Evolutionary conservation across 176 grass and related monocot species (phyloP).

Genomic region (Oryza rufipogon): DNA sequence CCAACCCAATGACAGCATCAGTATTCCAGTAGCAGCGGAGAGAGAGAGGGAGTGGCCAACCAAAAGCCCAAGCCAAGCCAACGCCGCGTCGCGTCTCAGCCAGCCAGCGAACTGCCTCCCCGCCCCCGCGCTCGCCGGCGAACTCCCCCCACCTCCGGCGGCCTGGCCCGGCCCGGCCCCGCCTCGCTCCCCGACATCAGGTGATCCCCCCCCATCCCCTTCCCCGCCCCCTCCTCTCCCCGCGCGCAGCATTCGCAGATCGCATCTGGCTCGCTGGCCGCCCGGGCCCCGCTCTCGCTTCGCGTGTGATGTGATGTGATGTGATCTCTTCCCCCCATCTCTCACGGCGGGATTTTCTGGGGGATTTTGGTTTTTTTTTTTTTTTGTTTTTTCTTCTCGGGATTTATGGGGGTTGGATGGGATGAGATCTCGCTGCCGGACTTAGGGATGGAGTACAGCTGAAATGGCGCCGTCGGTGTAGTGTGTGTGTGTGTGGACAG

Average conservation of each 20-base stretch:
- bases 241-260: slow-evolving; percentile 19
- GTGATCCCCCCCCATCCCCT: background rate
- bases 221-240: background rate
- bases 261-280: slow-evolving; percentile 11
- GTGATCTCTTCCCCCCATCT: background rate
- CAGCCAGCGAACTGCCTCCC: too few relatives aligned
- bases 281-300: background rate
- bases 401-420: background rate
- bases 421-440: slow-evolving; percentile 25
- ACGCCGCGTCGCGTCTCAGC: too few relatives aligned
- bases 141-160: background rate
- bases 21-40: background rate
- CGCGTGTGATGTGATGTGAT: background rate
- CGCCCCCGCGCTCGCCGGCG: too few relatives aligned
- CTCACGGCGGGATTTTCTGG: background rate
- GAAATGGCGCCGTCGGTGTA: background rate
- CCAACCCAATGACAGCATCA: slow-evolving; percentile 12
- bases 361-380: background rate
- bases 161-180: too few relatives aligned
- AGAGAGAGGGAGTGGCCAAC: background rate
- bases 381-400: background rate
- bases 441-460: background rate
- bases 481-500: background rate
- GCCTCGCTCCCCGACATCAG: background rate
- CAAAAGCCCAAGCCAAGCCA: background rate